Evolutionary conservation across 139 green algal genomes (phyloP).

Genomic region (Chloropicon primus): DNA sequence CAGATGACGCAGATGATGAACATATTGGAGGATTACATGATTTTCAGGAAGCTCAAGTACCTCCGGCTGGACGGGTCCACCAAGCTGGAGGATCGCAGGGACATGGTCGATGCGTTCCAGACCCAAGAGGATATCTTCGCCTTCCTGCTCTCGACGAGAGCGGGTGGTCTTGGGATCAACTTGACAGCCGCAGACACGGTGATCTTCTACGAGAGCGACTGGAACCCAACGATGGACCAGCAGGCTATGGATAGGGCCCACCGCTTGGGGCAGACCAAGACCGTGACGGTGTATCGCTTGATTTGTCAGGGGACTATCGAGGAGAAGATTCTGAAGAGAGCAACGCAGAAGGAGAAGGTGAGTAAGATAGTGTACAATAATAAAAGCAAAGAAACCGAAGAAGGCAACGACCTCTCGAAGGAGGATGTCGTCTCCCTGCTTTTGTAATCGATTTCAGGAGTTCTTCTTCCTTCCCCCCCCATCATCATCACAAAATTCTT

Average conservation of each 20-base stretch:
- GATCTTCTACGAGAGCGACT: conserved; percentile 40
- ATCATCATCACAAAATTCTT: not conserved
- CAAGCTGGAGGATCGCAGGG: conserved; percentile 36
- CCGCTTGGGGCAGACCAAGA: conserved; percentile 23
- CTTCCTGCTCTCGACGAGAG: conserved; percentile 78
- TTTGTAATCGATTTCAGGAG: no score
- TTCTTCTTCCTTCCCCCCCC: no score
- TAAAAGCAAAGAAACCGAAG: not conserved
- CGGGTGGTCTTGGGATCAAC: conserved; percentile 32
- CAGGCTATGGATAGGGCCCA: conserved; percentile 31
- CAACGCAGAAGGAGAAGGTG: conserved; percentile 31
- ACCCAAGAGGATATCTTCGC: conserved; percentile 47
- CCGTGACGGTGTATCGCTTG: conserved; percentile 32
- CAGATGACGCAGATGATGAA: conserved; percentile 66
- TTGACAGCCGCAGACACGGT: conserved; percentile 34
- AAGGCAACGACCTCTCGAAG: not conserved
- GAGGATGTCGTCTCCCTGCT: not conserved
- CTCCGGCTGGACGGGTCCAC: conserved; percentile 50
- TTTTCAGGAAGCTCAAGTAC: conserved; percentile 33
- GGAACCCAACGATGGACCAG: conserved; percentile 32
- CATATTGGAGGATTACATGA: conserved; percentile 48
- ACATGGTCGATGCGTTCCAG: conserved; percentile 33
- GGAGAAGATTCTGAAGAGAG: conserved; percentile 32
- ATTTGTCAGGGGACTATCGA: conserved; percentile 30
- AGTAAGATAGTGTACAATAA: conserved; percentile 23